Evolutionary conservation across 2,329 filamentous ascomycete species (phyloP), one percentile per base, ranked within the genome.

Genomic region (Sclerotinia sclerotiorum): DNA sequence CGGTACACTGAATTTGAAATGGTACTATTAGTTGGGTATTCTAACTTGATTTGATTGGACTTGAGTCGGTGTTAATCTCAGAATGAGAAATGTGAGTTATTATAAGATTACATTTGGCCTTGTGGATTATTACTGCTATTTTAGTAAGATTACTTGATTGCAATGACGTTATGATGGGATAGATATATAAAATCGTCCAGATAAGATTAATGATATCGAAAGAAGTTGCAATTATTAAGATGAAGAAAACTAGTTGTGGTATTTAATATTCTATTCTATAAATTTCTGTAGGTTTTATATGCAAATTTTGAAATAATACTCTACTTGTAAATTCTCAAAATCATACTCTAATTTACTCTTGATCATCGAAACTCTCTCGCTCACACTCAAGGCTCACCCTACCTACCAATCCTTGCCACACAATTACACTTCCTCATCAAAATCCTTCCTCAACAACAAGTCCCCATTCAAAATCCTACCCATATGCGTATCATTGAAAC

Each of bases 401-500:
- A 5, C 21, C n/a, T 24, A 17, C 19, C 2, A 5, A 29, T 29
- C 24, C 5, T 29, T 27, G 2, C 15, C 24, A 52, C 52, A 11
- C 17, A 32, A 32, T 5, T 11, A 10, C 11, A 7, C 7, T 17
- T 13, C 24, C 1, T 35, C 35, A 8, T 24, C 48, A 29, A 69
- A 60, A 54, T 58, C 67, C 8, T 61, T 32, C 13, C 35, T n/a
- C 5, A 2, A 4, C 15, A 82, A 73, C 27, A 77, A 72, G 32
- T 72, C 73, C 2, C 81, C 81, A 61, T 75, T 73, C 46, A 83
- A 39, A n/a, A 82, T 73, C 46, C 74, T 76, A 2, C 83, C 83
- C 54, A 85, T 68, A 71, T 84, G 82, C 0, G 82, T 84, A 70
- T 79, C 79, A 15, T 76, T 77, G 65, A 79, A 80, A 58, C 73